Base-by-base conservation (phyloP, 176 grass and related monocot genomes). In the Saccharum spontaneum region DNA sequence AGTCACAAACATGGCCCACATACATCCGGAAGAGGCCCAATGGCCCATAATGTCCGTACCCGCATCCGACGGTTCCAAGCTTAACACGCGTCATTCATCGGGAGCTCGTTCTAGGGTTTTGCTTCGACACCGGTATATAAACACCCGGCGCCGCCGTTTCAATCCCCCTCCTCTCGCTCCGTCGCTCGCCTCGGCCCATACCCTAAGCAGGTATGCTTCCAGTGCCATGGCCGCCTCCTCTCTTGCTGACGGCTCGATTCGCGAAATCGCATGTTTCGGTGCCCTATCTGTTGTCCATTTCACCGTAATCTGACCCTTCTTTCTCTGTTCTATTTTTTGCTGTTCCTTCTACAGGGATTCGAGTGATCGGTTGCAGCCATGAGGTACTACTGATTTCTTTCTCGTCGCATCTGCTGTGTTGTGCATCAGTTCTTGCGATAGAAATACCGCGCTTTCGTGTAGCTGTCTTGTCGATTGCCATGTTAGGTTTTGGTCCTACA, bases 281-380 rank as follows among this genome's bases (percentile, higher is more conserved):
- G 8, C 71, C n/a, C 14, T 52, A 48, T 34, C 33, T 55, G 28
- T 2, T 1, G 3, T 55, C 48, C 28, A 55, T 76, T 76, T 22
- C 30, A 76, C 10, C 31, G 4, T 6, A 71, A n/a, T 83, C 73
- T 83, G 15, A 88, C 50, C 46, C 17, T 3, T 20, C 46, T 71
- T 37, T 31, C 10, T 7, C 0, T 50, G n/a, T 9, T 7, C 7
- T 52, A 7, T 76, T 23, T 17, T 46, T 5, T 8, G 39, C 7
- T 45, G 22, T 15, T 26, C 31, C 0, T 65, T 65, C 26, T 12
- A 10, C 54, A 83, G 86, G 74, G 33, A 30, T 23, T 41, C 38
- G 67, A 30, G n/a, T 20, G 16, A 83, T 24, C 66, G 66, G 7
- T n/a, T 49, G 74, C 77, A 81, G 38, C 41, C 82, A 89, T 89